Base-by-base conservation (phyloP, 2,329 filamentous ascomycete species). In the Xylariaceae sp. region DNA sequence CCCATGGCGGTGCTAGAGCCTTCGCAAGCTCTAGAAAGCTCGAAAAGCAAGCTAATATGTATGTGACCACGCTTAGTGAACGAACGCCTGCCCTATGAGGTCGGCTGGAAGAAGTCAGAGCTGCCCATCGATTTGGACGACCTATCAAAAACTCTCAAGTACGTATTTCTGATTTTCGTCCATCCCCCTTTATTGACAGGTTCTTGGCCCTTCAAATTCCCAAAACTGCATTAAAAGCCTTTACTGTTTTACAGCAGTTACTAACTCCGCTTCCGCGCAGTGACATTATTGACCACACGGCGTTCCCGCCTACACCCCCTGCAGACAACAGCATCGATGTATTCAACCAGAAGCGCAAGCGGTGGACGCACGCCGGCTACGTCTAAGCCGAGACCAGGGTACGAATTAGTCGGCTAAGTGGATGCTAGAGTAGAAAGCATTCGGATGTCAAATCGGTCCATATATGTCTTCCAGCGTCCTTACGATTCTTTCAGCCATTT, bases 11-110 rank as follows among this genome's bases (percentile, higher is more conserved):
- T n/a, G n/a, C n/a, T n/a, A n/a, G n/a, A n/a, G n/a, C n/a, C n/a
- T n/a, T n/a, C n/a, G n/a, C n/a, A n/a, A n/a, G n/a, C n/a, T n/a
- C n/a, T n/a, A n/a, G n/a, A n/a, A n/a, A n/a, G n/a, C n/a, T n/a
- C n/a, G n/a, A n/a, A n/a, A 36, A 6, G 21, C 26, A 33, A 44
- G 37, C 51, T 56, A 28, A 53, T 36, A 37, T 21, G 5, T 26
- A 16, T 11, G 1, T 34, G 6, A 28, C 6, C 31, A 8, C 12
- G 51, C 26, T 47, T 54, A 78, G 76, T 76, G 46, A 77, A 79
- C 12, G 78, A 80, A 57, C 63, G 71, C 4, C 64, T 80, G 1
- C 78, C 78, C 0, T 67, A 60, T 4, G 68, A 75, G 26, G 55
- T 80, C 2, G 77, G 78, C 11, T 80, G 77, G 77, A 67, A 60